Evolutionary conservation across 257 asterid genomes (phyloP), one percentile per base, ranked within the genome.

Genomic region (Coffea eugenioides): DNA sequence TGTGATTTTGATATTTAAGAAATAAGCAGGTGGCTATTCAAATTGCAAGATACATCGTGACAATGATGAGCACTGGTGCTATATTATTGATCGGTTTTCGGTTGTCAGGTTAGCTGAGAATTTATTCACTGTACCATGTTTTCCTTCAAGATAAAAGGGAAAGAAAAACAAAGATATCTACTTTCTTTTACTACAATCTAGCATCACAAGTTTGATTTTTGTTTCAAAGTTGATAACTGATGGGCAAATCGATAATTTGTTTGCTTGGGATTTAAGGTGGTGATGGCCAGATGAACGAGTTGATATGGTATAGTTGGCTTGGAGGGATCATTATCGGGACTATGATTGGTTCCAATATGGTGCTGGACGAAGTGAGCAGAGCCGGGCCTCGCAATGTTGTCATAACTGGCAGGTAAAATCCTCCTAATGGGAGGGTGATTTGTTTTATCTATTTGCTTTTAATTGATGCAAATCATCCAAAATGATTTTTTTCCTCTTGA

Each of bases 241-340:
- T 25, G 70, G 7, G 23, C 13, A 8, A 20, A 48, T 45, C 62
- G 18, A 69, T 78, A 65, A 76, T 74, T 71, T 62, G n/a, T 78
- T 8, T 80, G 61, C 65, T 51, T 45, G 6, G 71, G 34, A 56
- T 11, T 6, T 87, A 41, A 95, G 99, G 96, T 65, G 97, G 98
- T 71, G 98, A 95, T 89, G 91, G 88, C 27, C 97, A 91, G 84
- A 93, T 95, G 97, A 90, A 89, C 81, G 94, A 86, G n/a, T 83
- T 93, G 84, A 86, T 95, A 80, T 93, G 99, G 99, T 93, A 93
- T 74, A 95, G 99, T 80, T 95, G 99, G 99, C 92, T 95, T 36
- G 98, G 98, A 78, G 98, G 99, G 76, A 84, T 95, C 81, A 90
- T 95, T 45, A 95, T 92, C 49, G 99, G 98, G 69, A 95, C 98